Evolutionary conservation across 139 green algal genomes (phyloP).

Genomic region (Coelastrella sp.): DNA sequence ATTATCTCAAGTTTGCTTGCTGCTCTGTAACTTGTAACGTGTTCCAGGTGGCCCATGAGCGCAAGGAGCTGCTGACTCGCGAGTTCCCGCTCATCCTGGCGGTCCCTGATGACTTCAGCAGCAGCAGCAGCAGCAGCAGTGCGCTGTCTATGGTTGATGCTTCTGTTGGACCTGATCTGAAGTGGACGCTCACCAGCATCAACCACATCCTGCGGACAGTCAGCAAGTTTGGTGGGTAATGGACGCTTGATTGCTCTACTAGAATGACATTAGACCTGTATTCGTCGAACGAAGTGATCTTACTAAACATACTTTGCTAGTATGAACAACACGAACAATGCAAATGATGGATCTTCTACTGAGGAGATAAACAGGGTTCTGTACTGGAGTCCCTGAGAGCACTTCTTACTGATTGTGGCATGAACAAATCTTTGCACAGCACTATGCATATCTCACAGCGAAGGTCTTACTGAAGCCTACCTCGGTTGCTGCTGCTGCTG

Average conservation of each 20-base stretch:
- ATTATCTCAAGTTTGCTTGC: background rate
- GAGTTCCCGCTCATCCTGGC: constrained; percentile 1
- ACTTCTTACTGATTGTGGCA: background rate
- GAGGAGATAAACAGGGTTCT: background rate
- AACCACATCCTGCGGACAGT: constrained; percentile 30
- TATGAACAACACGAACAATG: background rate
- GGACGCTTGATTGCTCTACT: too few species aligned
- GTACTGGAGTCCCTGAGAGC: background rate
- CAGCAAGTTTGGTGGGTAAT: background rate
- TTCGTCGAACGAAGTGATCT: too few species aligned
- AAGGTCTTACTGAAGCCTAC: background rate
- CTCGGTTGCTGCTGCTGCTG: background rate
- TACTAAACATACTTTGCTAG: too few species aligned
- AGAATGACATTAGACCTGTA: too few species aligned
- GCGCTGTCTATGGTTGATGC: constrained; percentile 13
- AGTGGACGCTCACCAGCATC: constrained; percentile 17
- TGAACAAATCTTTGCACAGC: background rate
- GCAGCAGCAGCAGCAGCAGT: background rate
- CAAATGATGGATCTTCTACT: background rate
- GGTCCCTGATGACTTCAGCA: constrained; percentile 1
- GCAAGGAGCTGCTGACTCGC: background rate
- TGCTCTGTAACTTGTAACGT: background rate
- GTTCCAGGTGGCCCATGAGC: background rate
- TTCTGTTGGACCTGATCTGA: constrained; percentile 4
- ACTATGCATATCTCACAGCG: background rate